Evolutionary conservation across 2,329 filamentous ascomycete species (phyloP), one percentile per base, ranked within the genome.

Genomic region (Lachnum nothofagi): DNA sequence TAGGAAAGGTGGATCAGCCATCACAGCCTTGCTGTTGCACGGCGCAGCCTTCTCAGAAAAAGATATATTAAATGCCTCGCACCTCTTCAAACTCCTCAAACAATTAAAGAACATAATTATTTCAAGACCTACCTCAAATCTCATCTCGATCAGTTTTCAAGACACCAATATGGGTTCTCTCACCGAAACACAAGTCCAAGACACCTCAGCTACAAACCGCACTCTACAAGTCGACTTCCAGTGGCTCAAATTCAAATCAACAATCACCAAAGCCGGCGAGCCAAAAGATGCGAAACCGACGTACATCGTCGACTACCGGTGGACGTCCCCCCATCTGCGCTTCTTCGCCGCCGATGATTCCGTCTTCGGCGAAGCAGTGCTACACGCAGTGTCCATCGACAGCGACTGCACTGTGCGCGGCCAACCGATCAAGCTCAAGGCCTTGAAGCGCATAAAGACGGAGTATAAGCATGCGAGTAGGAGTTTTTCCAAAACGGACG

Each of bases 201-300:
- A n/a, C n/a, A n/a, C n/a, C n/a, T n/a, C n/a, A n/a, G n/a, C n/a
- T n/a, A n/a, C n/a, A n/a, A 39, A 22, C 8, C 17, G 20, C 8
- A 49, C 40, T 9, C 43, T 58, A 19, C 34, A 54, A 19, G 37
- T 55, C 10, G 35, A 55, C 27, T 58, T 54, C 45, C 51, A 51
- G 2, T 58, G 54, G 53, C 47, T 35, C 9, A 58, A 54, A 37
- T 58, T 49, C 31, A 50, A 55, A 42, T 34, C 45, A 3, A 23
- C 48, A 14, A 49, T 58, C 22, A 45, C 45, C 1, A n/a, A n/a
- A n/a, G n/a, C n/a, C n/a, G n/a, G n/a, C n/a, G 46, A 44, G 16
- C 39, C 47, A 46, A 25, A 24, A 31, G 42, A 42, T 20, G 24
- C 25, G 1, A 48, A 48, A 25, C 49, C 54, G 2, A 19, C 49